Evolutionary conservation across 257 asterid species (phyloP), one percentile per base, ranked within the genome.

Genomic region (Solanum bukasovii): DNA sequence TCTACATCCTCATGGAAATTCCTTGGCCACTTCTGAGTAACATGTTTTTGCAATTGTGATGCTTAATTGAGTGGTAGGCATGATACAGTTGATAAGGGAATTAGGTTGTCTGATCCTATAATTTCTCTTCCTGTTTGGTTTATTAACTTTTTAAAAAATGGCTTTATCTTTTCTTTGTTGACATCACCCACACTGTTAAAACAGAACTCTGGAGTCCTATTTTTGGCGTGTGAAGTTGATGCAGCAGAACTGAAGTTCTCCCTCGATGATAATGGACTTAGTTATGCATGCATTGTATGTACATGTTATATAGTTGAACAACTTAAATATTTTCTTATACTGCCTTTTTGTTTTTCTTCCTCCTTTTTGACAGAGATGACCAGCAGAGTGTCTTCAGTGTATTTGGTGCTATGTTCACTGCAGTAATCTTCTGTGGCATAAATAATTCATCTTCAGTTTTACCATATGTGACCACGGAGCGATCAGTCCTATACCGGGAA

Each of bases 401-500:
- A 4, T 90, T 92, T 65, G 94, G 92, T 85, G 79, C 92, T 25
- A 90, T 92, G 91, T 92, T 85, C 82, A 86, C 71, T 40, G 88
- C 92, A 11, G 85, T 89, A 2, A 90, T 92, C 85, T 89, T 91
- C 84, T 91, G 93, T 44, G 94, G 93, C 72, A 89, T 91, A 89
- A 92, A 87, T 84, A 92, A 92, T 61, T 88, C 92, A 87, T 82
- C 90, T 10, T 88, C 94, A 16, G 82, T 90, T 86, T 88, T 92
- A 13, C 88, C 94, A 23, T 90, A 92, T 31, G 91, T 92, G 56
- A 91, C 75, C 92, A 56, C 89, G 11, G 94, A 92, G 88, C 87
- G 93, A 49, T 90, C 90, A 13, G 94, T 91, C 83, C 44, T 92
- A 46, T 92, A 91, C 81, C 86, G 94, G 86, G 94, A 92, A 89